Evolutionary conservation across 1,284 basidiomycete genomes (phyloP).

Genomic region (Sutorius eximius): DNA sequence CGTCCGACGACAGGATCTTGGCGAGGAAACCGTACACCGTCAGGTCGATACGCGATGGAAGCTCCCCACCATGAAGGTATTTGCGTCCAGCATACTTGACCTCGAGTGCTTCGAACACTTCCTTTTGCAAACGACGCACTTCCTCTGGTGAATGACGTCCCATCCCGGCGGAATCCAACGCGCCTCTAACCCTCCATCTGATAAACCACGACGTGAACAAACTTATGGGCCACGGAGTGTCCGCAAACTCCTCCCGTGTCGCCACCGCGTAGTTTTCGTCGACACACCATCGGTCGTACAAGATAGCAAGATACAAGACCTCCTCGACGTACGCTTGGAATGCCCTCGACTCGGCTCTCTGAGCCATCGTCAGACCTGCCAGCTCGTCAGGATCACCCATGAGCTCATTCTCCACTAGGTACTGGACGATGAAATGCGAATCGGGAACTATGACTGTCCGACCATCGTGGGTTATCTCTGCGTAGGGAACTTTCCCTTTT

Average conservation of each 20-base stretch:
- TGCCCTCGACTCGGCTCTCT: constrained; percentile 35
- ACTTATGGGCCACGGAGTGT: constrained; percentile 19
- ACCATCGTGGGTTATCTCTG: constrained; percentile 29
- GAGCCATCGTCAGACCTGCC: constrained; percentile 27
- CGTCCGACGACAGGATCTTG: constrained; percentile 22
- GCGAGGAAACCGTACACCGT: constrained; percentile 33
- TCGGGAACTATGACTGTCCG: constrained; percentile 28
- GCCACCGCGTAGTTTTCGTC: constrained; percentile 26
- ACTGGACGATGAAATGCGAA: constrained; percentile 37
- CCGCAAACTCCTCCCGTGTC: constrained; percentile 16
- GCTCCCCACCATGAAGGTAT: constrained; percentile 29
- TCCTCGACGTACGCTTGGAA: constrained; percentile 38
- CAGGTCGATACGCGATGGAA: constrained; percentile 34
- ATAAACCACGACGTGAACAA: constrained; percentile 25
- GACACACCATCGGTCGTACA: constrained; percentile 33
- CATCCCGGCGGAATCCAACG: constrained; percentile 25
- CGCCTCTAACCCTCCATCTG: constrained; percentile 17
- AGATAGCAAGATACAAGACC: constrained; percentile 28
- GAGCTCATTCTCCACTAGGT: constrained; percentile 29
- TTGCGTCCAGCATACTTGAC: constrained; percentile 23
- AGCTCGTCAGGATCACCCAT: constrained; percentile 31
- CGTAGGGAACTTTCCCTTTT: constrained; percentile 34
- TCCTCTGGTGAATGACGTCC: constrained; percentile 36
- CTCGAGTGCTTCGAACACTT: constrained; percentile 34
- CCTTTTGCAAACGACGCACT: constrained; percentile 29